Percentiles rank a stretch among this genome's conserved stretches.
Evolutionary conservation across 2,329 filamentous ascomycete species (phyloP).

Genomic region (Botrytis galanthina): DNA sequence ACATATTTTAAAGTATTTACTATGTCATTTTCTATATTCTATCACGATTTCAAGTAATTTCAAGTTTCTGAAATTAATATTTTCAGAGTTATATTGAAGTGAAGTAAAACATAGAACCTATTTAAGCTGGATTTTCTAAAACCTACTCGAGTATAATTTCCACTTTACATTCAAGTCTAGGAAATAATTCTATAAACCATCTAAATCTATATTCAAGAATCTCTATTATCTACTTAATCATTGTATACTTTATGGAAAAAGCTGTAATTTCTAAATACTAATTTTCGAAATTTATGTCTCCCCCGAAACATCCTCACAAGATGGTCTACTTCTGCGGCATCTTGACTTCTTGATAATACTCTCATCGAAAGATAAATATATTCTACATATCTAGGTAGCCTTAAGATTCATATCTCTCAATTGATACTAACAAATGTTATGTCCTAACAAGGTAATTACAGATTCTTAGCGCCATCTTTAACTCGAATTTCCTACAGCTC

Average conservation of each 20-base stretch:
- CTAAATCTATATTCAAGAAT: too few species aligned
- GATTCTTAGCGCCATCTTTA: not conserved
- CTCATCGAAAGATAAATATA: not conserved
- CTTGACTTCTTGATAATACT: not conserved
- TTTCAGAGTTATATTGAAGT: not conserved
- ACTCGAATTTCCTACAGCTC: not conserved
- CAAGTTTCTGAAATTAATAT: rapidly evolving
- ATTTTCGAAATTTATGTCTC: too few species aligned
- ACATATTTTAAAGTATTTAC: too few species aligned
- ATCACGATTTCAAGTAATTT: rapidly evolving
- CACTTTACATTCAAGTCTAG: rapidly evolving
- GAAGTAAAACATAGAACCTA: not conserved
- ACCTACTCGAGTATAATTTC: not conserved
- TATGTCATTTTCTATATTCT: not conserved
- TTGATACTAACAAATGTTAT: rapidly evolving
- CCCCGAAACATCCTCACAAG: too few species aligned
- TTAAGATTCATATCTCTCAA: rapidly evolving
- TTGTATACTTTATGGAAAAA: rapidly evolving
- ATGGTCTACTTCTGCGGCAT: too few species aligned
- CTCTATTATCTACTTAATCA: rapidly evolving
- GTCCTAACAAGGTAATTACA: not conserved
- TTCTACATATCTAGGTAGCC: rapidly evolving
- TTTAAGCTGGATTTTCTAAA: rapidly evolving
- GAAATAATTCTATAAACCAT: rapidly evolving
- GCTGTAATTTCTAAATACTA: not conserved